Evolutionary conservation across 2,329 filamentous ascomycete genomes (phyloP), one percentile per base, ranked within the genome.

Genomic region (Trichoderma hamatum): DNA sequence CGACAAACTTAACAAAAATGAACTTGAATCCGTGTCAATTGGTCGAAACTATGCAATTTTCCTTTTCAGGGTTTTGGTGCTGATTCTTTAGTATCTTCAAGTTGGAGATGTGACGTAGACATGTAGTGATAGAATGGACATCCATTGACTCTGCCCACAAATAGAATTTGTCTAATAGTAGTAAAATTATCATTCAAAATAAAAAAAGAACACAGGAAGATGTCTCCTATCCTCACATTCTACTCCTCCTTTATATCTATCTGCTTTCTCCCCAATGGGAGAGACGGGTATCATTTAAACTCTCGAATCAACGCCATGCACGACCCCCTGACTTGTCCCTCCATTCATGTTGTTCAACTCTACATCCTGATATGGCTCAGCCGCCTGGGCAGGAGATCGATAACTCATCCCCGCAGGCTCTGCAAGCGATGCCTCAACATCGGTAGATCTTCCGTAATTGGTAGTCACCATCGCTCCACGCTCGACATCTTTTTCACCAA

Each of bases 401-500:
- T 73, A 67, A 49, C 66, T 73, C 21, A 71, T 30, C n/a, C 62
- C 67, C 49, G 59, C 67, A 16, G 68, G 64, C 21, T 67, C 54
- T 10, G 64, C 46, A 10, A 59, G 51, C 11, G 69, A 32, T n/a
- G 43, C 24, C 26, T 75, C 72, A 16, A 72, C 58, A 36, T 78
- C 76, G 10, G 70, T 72, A 4, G 78, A 76, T 39, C 74, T 73
- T 58, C 72, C 75, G 30, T 74, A 68, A 46, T 76, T 75, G 13
- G 72, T 62, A 28, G 70, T 69, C 28, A 10, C 21, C n/a, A 73
- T 73, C 16, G 21, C 21, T 2, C 68, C 72, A 49, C 64, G 71
- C 39, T 72, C 72, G 6, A 76, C 73, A 34, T 75, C 74, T 10
- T 78, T 70, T 71, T 84, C 80, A 14, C 82, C 84, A 13, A 84